Evolutionary conservation across 148 eudicot genomes (phyloP).

Genomic region (Camellia sinensis): DNA sequence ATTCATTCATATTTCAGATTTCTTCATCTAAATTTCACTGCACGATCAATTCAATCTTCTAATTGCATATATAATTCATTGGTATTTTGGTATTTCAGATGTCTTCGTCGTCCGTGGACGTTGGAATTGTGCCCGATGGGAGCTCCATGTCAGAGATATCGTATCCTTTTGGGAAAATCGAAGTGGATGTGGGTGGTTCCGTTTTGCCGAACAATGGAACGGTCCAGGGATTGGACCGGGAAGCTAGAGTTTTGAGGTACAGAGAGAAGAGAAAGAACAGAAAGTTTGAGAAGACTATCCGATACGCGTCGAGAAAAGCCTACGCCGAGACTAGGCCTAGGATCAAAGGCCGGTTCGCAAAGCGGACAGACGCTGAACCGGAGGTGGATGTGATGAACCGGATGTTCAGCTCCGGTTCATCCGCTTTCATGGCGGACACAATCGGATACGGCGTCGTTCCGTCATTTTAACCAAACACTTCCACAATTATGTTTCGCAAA

Average conservation of each 20-base stretch:
- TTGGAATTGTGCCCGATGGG: conserved; percentile 84
- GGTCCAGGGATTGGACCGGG: conserved; percentile 41
- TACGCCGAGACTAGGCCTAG: conserved; percentile 92
- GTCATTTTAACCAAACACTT: conserved; percentile 22
- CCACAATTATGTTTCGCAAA: not conserved
- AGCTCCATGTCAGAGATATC: conserved; percentile 62
- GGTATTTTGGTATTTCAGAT: too few species aligned
- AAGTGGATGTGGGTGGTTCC: too few species aligned
- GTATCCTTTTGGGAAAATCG: conserved; percentile 29
- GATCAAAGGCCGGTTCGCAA: conserved; percentile 87
- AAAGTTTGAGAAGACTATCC: conserved; percentile 87
- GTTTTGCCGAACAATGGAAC: too few species aligned
- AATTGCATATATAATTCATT: too few species aligned
- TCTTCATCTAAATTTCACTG: not conserved
- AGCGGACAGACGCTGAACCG: conserved; percentile 41
- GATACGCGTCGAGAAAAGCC: conserved; percentile 89
- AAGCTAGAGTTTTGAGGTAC: conserved; percentile 84
- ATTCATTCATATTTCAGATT: not conserved
- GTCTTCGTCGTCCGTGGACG: conserved; percentile 52
- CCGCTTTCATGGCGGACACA: conserved; percentile 25
- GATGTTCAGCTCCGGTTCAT: conserved; percentile 14
- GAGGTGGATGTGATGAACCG: conserved; percentile 22
- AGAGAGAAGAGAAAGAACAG: conserved; percentile 91
- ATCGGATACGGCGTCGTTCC: conserved; percentile 60
- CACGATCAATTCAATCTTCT: not conserved